Percentiles rank a stretch among this genome's conserved stretches.
Evolutionary conservation across 345 rosid genomes (phyloP).

Genomic region (Syzygium aromaticum): DNA sequence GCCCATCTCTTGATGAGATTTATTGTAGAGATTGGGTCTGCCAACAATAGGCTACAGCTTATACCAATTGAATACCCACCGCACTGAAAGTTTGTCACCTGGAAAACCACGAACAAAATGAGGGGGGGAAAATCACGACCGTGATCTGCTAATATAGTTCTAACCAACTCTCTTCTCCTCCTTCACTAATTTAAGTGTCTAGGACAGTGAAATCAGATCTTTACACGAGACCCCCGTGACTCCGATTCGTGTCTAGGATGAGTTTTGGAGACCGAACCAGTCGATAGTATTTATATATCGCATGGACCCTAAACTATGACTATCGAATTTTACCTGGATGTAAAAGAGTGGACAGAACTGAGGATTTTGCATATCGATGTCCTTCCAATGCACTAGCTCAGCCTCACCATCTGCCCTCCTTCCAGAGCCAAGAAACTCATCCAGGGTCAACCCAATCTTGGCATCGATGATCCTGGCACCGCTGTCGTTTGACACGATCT

Average conservation of each 20-base stretch:
- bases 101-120: background rate
- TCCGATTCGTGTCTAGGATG: background rate
- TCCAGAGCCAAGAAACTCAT: slow-evolving; percentile 39
- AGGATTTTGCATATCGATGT: slow-evolving; percentile 55
- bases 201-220: background rate
- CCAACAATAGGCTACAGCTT: slow-evolving; percentile 67
- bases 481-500: slow-evolving; percentile 64
- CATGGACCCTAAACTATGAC: background rate
- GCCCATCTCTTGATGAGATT: slow-evolving; percentile 52
- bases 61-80: slow-evolving; percentile 88
- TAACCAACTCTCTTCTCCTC: background rate
- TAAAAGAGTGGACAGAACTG: slow-evolving; percentile 64
- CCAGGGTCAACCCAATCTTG: slow-evolving; percentile 23
- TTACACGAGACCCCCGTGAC: background rate
- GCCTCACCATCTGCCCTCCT: slow-evolving; percentile 33
- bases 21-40: slow-evolving; percentile 35
- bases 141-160: background rate
- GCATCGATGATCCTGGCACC: slow-evolving; percentile 69
- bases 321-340: slow-evolving; percentile 38
- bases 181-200: background rate
- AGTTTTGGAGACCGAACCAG: background rate
- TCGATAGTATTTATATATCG: background rate
- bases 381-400: slow-evolving; percentile 65
- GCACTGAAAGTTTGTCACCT: slow-evolving; percentile 81
- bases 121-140: background rate